Conservation (phyloP, 2,329 filamentous ascomycete genomes). For the Fusarium compactum region DNA sequence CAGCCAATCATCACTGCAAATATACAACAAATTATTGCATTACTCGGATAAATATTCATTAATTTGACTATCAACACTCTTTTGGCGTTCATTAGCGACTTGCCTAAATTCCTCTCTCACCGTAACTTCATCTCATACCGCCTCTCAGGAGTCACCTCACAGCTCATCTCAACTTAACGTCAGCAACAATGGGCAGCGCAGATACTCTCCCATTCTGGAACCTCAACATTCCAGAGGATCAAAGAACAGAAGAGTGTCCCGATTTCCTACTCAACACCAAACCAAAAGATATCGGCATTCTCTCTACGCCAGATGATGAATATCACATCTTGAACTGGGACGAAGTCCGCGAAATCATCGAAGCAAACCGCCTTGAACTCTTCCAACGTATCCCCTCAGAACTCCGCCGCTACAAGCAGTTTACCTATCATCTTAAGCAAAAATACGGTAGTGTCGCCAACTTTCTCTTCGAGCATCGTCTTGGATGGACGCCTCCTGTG, state of each 20-base stretch:
- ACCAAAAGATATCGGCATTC: conserved; percentile 76
- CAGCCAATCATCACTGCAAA: background rate
- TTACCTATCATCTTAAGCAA: conserved; percentile 71
- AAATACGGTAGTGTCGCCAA: conserved; percentile 81
- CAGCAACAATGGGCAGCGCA: conserved; percentile 53
- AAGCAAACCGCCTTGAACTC: conserved; percentile 74
- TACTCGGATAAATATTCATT: background rate
- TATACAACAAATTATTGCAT: background rate
- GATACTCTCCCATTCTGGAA: conserved; percentile 78
- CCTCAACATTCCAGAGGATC: conserved; percentile 75
- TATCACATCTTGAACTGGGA: conserved; percentile 77
- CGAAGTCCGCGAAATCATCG: conserved; percentile 72
- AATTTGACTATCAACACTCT: background rate
- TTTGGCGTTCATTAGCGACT: background rate
- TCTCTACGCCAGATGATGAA: conserved; percentile 76
- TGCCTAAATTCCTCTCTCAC: conserved; percentile 21
- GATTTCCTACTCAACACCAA: conserved; percentile 73
- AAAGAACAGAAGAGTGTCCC: conserved; percentile 77
- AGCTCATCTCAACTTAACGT: background rate
- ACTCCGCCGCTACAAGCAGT: conserved; percentile 81
- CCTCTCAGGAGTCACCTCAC: background rate
- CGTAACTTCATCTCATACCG: conserved; percentile 18
- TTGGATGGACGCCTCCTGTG: conserved; percentile 73
- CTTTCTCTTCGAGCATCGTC: conserved; percentile 77
- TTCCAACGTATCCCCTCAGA: conserved; percentile 84